These are phyloP conservation scores for Pelargonium exstipulatum DNA, from an alignment of 441 rosid genomes.

Conservation along the genomic window DNA sequence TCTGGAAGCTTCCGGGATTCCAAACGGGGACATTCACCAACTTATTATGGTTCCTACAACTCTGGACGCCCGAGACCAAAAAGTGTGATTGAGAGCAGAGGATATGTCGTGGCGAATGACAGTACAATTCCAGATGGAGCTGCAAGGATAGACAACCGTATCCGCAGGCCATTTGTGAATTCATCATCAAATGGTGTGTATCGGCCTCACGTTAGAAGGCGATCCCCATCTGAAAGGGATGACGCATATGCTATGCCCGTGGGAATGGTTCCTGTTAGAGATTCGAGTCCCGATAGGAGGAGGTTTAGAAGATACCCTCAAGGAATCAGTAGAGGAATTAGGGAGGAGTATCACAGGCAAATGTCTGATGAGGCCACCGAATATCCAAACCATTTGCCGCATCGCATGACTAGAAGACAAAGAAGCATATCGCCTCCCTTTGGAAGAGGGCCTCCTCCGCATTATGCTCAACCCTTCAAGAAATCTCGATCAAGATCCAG, in stretches of 20 bases:
- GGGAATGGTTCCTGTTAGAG: slow-evolving; percentile 28
- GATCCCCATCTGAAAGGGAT: slow-evolving; percentile 27
- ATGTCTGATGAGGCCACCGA: slow-evolving; percentile 24
- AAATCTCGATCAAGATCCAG: slow-evolving; percentile 44
- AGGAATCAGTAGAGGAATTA: slow-evolving; percentile 23
- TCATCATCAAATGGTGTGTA: slow-evolving; percentile 28
- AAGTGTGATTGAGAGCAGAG: slow-evolving; percentile 28
- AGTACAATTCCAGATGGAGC: slow-evolving; percentile 24
- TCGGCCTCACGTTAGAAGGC: slow-evolving; percentile 27
- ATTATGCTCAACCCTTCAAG: slow-evolving; percentile 25
- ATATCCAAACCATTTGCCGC: slow-evolving; percentile 27
- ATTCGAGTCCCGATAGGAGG: slow-evolving; percentile 33
- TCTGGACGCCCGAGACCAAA: slow-evolving; percentile 32
- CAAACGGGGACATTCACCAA: slow-evolving; percentile 25
- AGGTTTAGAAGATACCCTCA: slow-evolving; percentile 34
- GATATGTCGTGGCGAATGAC: slow-evolving; percentile 29
- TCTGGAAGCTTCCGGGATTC: slow-evolving; percentile 29
- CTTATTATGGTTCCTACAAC: slow-evolving; percentile 24
- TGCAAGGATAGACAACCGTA: slow-evolving; percentile 30
- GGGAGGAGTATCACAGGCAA: slow-evolving; percentile 34
- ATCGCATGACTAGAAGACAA: slow-evolving; percentile 33
- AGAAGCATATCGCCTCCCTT: slow-evolving; percentile 39
- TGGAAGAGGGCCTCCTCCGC: slow-evolving; percentile 24
- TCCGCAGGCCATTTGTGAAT: slow-evolving; percentile 30
- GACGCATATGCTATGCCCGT: slow-evolving; percentile 23